Evolutionary conservation across 2,329 filamentous ascomycete species (phyloP), one percentile per base, ranked within the genome.

Genomic region (Ascochyta rabiei): DNA sequence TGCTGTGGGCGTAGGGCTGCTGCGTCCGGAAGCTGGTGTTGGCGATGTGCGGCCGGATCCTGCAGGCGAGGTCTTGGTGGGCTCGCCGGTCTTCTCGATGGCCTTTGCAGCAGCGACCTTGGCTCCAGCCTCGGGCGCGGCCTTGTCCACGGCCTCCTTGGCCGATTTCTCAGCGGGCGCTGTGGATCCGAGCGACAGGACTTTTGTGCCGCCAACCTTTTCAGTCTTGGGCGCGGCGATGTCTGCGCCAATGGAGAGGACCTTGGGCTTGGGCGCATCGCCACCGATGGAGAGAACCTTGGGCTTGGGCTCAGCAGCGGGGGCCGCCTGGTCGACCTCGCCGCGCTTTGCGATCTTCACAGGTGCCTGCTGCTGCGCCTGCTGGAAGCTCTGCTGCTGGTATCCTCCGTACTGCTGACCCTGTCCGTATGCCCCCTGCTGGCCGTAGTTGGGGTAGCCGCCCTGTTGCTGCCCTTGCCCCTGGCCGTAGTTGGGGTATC

Each of bases 101-200:
- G 93, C 93, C 78, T 97, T 97, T 45, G 86, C 81, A 4, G 93
- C 93, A 2, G 89, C 81, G n/a, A 89, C 87, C 79, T 97, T 97
- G 57, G 92, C 83, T 26, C 91, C 90, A 24, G 89, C 88, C 61
- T 90, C 88, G 2, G 86, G 76, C 12, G 71, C 75, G 28, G 63
- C 66, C 60, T 75, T 75, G 60, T 78, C 74, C n/a, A 74, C 73
- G 45, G 76, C 75, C 30, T 76, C 75, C 60, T 72, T 84, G 57
- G 75, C 71, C 43, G 82, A 79, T 33, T 83, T 79, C n/a, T 82
- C 77, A 7, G 79, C 75, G 1, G 83, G 77, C 21, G 80, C 50
- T 8, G 69, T 71, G 16, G 79, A 82, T 39, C 89, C 89, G 51
- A 96, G 88, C 40, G 89, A 89, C 24, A 93, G 81, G n/a, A 93